These are phyloP conservation scores for Dichotomopilus funicola DNA, from an alignment of 2,329 filamentous ascomycete species.

Conservation along the genomic window DNA sequence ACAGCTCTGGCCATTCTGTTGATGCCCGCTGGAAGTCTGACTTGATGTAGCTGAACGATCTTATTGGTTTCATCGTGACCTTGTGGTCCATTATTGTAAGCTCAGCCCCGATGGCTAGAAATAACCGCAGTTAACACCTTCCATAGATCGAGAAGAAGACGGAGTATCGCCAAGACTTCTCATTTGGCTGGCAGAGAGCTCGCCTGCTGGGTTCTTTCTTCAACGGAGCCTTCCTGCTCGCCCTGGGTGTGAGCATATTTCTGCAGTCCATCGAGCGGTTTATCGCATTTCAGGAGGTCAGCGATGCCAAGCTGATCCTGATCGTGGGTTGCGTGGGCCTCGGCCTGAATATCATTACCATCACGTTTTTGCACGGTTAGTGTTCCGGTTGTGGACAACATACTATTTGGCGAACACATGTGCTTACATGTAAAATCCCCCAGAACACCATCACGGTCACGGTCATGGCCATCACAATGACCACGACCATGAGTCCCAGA, in stretches of 20 bases:
- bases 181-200: constrained; percentile 72
- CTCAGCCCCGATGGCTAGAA: background rate
- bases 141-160: constrained; percentile 50
- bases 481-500: background rate
- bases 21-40: background rate
- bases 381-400: background rate
- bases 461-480: constrained; percentile 1
- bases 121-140: constrained; percentile 9
- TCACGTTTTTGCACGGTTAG: constrained; percentile 57
- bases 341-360: constrained; percentile 59
- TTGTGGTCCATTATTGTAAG: constrained; percentile 56
- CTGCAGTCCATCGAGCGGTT: constrained; percentile 69
- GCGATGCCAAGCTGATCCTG: constrained; percentile 59
- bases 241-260: constrained; percentile 64
- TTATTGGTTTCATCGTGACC: constrained; percentile 63
- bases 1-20: background rate
- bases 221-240: constrained; percentile 69
- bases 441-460: constrained; percentile 13
- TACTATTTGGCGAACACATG: background rate
- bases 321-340: constrained; percentile 65
- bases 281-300: constrained; percentile 49
- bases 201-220: constrained; percentile 72
- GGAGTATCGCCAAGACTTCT: constrained; percentile 51
- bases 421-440: background rate
- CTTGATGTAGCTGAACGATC: constrained; percentile 54